These are phyloP conservation scores for Colletotrichum sublineola DNA, from an alignment of 2,329 filamentous ascomycete species.

Conservation along the genomic window DNA sequence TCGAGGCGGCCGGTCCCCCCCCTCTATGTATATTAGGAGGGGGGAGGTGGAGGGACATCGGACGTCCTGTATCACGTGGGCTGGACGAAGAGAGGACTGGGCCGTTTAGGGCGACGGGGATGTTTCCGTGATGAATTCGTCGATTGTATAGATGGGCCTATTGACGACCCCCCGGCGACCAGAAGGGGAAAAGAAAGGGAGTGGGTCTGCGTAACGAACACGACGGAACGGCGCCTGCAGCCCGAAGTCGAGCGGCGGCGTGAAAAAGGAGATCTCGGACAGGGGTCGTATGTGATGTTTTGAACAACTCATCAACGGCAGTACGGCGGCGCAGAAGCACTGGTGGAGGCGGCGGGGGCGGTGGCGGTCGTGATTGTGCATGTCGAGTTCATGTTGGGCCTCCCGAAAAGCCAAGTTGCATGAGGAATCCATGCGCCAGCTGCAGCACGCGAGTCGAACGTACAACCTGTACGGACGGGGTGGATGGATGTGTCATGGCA, in stretches of 20 bases:
- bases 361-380: slow-evolving; percentile 13
- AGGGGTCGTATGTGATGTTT: slow-evolving; percentile 31
- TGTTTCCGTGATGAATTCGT: slow-evolving; percentile 19
- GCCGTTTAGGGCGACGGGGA: slow-evolving; percentile 8
- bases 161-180: not conserved
- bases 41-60: not conserved
- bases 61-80: slow-evolving; percentile 28
- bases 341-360: not conserved
- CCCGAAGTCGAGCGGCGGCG: slow-evolving; percentile 16
- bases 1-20: slow-evolving; percentile 26
- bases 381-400: slow-evolving; percentile 15
- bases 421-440: slow-evolving; percentile 26
- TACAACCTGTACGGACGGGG: slow-evolving; percentile 1
- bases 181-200: slow-evolving; percentile 3
- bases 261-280: slow-evolving; percentile 29
- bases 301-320: slow-evolving; percentile 42
- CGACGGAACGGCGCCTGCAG: slow-evolving; percentile 25
- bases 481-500: slow-evolving; percentile 15
- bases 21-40: slow-evolving; percentile 9
- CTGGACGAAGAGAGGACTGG: slow-evolving; percentile 1
- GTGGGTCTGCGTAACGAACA: slow-evolving; percentile 28
- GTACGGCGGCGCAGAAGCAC: slow-evolving; percentile 29
- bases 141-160: not conserved
- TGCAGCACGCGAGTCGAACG: slow-evolving; percentile 32
- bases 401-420: slow-evolving; percentile 38